A percentile compares a stretch with the other conserved stretches of the same genome.
These are phyloP conservation scores for Eucalyptus erythrocorys DNA, from an alignment of 345 rosid species.

Conservation along the genomic window DNA sequence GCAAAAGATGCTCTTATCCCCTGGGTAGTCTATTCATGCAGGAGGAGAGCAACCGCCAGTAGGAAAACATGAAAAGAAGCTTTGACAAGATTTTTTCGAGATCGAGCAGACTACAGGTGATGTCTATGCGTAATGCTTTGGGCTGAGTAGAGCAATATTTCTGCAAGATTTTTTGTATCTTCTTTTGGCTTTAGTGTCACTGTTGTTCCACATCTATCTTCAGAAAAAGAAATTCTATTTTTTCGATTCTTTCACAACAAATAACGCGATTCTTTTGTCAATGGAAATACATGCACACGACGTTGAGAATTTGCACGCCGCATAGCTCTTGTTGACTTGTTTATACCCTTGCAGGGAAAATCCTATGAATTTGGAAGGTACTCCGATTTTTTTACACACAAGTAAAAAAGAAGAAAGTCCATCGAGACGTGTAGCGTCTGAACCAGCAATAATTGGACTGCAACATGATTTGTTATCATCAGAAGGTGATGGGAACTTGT, in stretches of 20 bases:
- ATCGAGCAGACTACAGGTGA: background rate
- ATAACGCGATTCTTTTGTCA: background rate
- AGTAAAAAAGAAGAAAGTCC: background rate
- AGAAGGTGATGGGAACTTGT: background rate
- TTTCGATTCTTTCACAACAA: background rate
- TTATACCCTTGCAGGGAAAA: background rate
- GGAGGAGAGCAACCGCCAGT: background rate
- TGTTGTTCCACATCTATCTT: background rate
- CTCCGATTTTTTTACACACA: background rate
- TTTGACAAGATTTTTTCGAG: background rate
- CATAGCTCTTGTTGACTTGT: background rate
- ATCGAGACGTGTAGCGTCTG: background rate
- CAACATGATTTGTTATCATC: background rate
- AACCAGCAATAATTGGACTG: background rate
- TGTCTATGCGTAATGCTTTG: background rate
- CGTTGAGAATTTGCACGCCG: rapidly evolving
- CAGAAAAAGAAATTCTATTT: background rate
- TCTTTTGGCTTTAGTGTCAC: background rate
- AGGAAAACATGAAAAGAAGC: background rate
- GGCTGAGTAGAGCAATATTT: background rate
- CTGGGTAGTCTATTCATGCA: background rate
- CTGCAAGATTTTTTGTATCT: background rate
- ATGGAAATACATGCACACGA: background rate
- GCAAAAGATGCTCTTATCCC: background rate
- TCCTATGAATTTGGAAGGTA: background rate